A percentile compares a stretch with the other conserved stretches of the same genome.
These are phyloP conservation scores for Jamesozyma piceae DNA, from an alignment of 805 yeast species.

Conservation along the genomic window DNA sequence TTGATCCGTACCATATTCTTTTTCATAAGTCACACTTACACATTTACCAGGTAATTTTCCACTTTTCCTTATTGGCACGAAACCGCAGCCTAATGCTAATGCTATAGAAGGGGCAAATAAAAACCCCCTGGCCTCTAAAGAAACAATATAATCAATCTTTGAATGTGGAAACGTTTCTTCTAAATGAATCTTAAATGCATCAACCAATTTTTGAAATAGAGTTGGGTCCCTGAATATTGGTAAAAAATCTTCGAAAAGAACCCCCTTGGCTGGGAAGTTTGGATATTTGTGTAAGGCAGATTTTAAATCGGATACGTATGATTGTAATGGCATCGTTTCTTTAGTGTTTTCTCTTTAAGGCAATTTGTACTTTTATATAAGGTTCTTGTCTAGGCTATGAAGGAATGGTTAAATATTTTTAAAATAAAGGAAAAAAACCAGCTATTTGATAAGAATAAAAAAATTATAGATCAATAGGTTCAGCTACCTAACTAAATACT, in stretches of 20 bases:
- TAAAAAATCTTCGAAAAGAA: slow-evolving; percentile 87
- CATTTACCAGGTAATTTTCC: slow-evolving; percentile 91
- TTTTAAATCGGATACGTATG: slow-evolving; percentile 32
- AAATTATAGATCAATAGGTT: too few species aligned
- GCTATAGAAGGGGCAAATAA: slow-evolving; percentile 93
- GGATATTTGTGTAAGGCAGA: slow-evolving; percentile 66
- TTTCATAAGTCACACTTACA: slow-evolving; percentile 58
- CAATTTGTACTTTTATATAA: too few species aligned
- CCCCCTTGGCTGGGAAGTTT: slow-evolving; percentile 86
- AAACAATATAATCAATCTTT: slow-evolving; percentile 79
- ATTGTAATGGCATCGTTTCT: slow-evolving; percentile 9
- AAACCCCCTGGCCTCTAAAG: slow-evolving; percentile 93
- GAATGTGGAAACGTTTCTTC: slow-evolving; percentile 42
- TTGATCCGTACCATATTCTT: slow-evolving; percentile 85
- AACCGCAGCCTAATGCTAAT: slow-evolving; percentile 75
- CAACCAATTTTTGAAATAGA: slow-evolving; percentile 66
- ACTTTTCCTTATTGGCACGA: slow-evolving; percentile 91
- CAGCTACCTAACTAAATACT: too few species aligned
- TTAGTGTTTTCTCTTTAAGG: too few species aligned
- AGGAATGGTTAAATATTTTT: too few species aligned
- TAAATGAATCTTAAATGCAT: slow-evolving; percentile 73
- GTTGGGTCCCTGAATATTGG: slow-evolving; percentile 83
- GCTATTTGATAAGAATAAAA: too few species aligned
- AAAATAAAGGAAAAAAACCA: too few species aligned
- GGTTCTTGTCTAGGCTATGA: too few species aligned